Evolutionary conservation across 2,329 filamentous ascomycete species (phyloP).

Genomic region (Colletotrichum sublineola): DNA sequence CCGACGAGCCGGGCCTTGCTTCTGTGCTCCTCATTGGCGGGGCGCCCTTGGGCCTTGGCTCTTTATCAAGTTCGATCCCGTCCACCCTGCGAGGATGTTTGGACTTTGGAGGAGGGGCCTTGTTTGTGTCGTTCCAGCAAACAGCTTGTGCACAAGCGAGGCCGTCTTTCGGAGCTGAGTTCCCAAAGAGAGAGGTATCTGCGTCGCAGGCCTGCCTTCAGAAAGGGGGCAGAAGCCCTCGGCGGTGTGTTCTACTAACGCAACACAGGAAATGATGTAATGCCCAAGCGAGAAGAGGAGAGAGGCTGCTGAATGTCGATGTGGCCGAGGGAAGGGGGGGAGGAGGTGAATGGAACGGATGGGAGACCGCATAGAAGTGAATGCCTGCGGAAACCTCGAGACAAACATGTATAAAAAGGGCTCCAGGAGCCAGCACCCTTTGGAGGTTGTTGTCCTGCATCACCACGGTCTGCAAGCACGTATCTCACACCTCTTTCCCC

Average conservation of each 20-base stretch:
- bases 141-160: background rate
- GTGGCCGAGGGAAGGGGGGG: background rate
- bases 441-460: background rate
- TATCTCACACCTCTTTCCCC: no score
- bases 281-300: background rate
- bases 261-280: background rate
- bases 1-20: background rate
- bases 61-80: background rate
- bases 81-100: background rate
- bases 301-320: background rate
- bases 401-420: background rate
- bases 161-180: background rate
- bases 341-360: background rate
- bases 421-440: background rate
- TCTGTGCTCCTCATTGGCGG: background rate
- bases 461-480: background rate
- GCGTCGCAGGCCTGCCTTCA: background rate
- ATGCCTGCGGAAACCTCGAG: background rate
- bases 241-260: background rate
- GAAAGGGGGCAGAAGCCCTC: background rate
- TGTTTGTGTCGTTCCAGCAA: background rate
- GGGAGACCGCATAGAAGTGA: background rate
- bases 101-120: background rate
- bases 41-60: background rate
- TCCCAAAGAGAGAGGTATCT: background rate